Conservation (phyloP, 306 rosid genomes). For the Pterocarpus macrocarpus region DNA sequence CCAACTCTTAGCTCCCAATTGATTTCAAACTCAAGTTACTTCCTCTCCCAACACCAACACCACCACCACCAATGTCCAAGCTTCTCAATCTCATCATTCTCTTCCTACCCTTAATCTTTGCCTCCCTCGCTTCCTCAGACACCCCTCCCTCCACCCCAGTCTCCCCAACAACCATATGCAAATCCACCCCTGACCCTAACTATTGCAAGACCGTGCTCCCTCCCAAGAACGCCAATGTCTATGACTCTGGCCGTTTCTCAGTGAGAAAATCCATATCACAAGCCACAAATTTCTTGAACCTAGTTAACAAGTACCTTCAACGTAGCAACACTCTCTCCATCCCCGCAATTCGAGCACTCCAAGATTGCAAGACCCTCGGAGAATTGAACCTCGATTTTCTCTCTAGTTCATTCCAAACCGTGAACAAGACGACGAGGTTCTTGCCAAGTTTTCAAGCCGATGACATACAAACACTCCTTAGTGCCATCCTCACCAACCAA, state of each 20-base stretch:
- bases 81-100: constrained; percentile 35
- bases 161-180: constrained; percentile 57
- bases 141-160: constrained; percentile 39
- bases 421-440: constrained; percentile 37
- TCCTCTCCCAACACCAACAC: no score
- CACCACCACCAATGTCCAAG: background rate
- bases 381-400: constrained; percentile 73
- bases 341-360: constrained; percentile 61
- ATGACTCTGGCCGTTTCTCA: constrained; percentile 62
- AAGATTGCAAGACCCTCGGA: constrained; percentile 67
- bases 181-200: constrained; percentile 69
- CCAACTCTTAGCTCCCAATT: background rate
- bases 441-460: constrained; percentile 59
- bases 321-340: constrained; percentile 46
- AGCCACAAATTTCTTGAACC: constrained; percentile 54
- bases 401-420: constrained; percentile 48
- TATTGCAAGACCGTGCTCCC: constrained; percentile 71
- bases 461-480: constrained; percentile 66
- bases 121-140: constrained; percentile 38
- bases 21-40: background rate
- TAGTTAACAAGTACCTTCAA: constrained; percentile 56
- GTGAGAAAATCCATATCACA: constrained; percentile 63
- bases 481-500: constrained; percentile 78
- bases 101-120: background rate
- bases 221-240: constrained; percentile 55